Base-by-base conservation (phyloP, 305 asterid genomes). In the Fraxinus dipetala region DNA sequence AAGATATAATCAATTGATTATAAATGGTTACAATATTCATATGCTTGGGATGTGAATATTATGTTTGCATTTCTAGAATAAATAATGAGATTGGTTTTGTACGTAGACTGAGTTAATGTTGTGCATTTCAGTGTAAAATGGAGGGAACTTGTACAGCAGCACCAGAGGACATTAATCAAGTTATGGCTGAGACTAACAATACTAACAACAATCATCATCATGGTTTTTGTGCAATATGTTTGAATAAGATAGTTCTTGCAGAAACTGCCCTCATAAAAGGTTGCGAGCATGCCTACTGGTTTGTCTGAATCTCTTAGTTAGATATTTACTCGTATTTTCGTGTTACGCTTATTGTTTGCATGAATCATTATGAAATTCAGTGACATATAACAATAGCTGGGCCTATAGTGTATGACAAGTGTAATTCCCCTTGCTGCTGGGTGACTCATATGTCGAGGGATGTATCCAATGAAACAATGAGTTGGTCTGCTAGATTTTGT, bases 251-350 rank as follows among this genome's bases (percentile, higher is more conserved):
- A 74, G 84, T 74, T 83, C 93, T 93, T 40, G 90, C 93, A 79
- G 97, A 94, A 82, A 94, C 92, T 43, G 98, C 97, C 32, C 92
- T 93, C 80, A 93, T 93, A 82, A 93, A 93, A 93, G 97, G 98
- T 85, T 94, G 98, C 94, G 95, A 94, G 95, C 98, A 94, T 80
- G 93, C 94, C 80, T 93, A 93, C 92, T 94, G 95, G 97, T 93
- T 88, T 83, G 95, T 92, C 86, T 79, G 80, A 73, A 73, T 86
- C 91, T 85, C 82, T 56, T 35, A 67, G 18, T 67, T 67, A 28
- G 74, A 67, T 28, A 67, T 26, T 67, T 67, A 26, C 36, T 61
- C n/a, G 31, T 61, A 10, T 61, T 61, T 63, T 81, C 24, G 56
- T 70, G 80, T 65, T 72, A 69, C 18, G 32, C 6, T 16, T 59